Evolutionary conservation across 495 filamentous ascomycete species (phyloP), one percentile per base, ranked within the genome.

Genomic region (Talaromyces nanjingensis): DNA sequence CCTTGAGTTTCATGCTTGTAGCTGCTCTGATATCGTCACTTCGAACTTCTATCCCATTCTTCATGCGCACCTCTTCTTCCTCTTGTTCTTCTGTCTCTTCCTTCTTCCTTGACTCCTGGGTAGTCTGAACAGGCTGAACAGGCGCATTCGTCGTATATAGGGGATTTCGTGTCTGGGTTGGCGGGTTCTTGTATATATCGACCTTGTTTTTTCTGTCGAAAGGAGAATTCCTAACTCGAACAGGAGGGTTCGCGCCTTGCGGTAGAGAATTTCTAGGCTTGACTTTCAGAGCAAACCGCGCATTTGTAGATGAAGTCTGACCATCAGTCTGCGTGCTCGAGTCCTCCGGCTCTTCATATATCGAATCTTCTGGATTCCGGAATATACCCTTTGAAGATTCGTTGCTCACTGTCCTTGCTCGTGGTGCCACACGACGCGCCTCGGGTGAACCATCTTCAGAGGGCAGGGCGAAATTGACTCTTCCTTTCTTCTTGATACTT

Each of bases 1-100:
- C 91, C 66, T 84, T 91, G 63, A 92, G 79, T 71, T 76, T 87
- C 83, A 92, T 94, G 77, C 88, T 92, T n/a, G 92, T 97, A n/a
- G 92, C 92, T 60, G 87, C 83, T 31, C 87, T 83, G 62, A 97
- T 92, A 56, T 97, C 92, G 53, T 96, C 91, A 66, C 90, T 79
- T 59, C 92, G 86, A 45, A 96, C 84, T 73, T 97, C 92, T 64
- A 87, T 80, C 4, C 87, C 90, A 70, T 94, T 86, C 76, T 88
- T 91, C 49, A 73, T 84, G 11, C 77, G 75, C 8, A 80, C 56
- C 22, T 69, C 52, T 6, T 56, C 53, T 14, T 27, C 53, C 11
- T 27, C 53, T 11, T 56, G 6, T 27, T n/a, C 53, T 3, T 56
- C 9, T 27, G 20, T 14, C 6, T 56, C 53, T 9, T 49, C 18